Evolutionary conservation across 805 yeast genomes (phyloP), one percentile per base, ranked within the genome.

Genomic region (Myxozyma nipponensis): DNA sequence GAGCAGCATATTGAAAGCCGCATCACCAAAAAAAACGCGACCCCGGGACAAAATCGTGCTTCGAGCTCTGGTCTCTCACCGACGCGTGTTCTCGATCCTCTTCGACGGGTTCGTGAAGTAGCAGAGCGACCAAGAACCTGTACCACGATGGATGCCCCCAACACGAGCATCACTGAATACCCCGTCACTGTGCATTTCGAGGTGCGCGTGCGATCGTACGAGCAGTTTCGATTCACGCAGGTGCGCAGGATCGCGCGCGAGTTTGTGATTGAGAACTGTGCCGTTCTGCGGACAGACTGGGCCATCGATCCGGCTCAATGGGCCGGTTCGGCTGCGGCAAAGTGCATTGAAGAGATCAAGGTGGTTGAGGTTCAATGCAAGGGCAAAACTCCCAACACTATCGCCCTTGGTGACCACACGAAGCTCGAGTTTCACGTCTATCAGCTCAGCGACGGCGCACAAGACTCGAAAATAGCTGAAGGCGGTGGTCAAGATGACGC

Each of bases 301-400:
- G 37, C 44, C 2, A 44, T 48, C 26, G 25, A n/a, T 13, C 53
- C 52, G 3, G n/a, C 28, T 9, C 15, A 15, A 4, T 36, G 18
- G 13, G 57, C 45, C 5, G 57, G 42, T 26, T 19, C 34, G 9
- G 10, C 30, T 10, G 26, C 30, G 13, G 41, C 39, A 10, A 23
- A 19, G 19, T 22, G 36, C 15, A 50, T 53, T 13, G 57, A 49
- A 23, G 19, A 42, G 44, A 53, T 54, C 4, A 37, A 49, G 1
- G 58, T 51, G 3, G 47, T 49, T 3, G 54, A 51, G 19, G 49
- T 50, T 1, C 45, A 41, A n/a, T 57, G 57, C 3, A 18, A 42
- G 6, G 51, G 54, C 3, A 18, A 21, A 9, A 21, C 18, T 2
- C 28, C 54, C n/a, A 55, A 53, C n/a, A 41, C 47, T 15, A 44